Base-by-base conservation (phyloP, 2,329 filamentous ascomycete genomes). In the Didymella sp. region DNA sequence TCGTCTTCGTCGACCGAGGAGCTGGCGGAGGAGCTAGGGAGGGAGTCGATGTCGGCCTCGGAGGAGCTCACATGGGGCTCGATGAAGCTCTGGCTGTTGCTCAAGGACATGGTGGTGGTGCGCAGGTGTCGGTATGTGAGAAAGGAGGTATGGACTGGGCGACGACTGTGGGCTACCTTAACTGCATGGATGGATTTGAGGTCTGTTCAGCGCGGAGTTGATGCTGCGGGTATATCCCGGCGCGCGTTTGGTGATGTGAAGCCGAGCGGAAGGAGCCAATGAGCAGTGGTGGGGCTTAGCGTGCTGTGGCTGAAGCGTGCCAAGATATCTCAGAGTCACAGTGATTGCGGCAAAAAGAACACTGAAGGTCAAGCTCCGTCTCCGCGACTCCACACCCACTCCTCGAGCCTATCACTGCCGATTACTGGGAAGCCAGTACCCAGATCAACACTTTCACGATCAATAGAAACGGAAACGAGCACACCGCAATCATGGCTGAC, bases 1-100 rank as follows among this genome's bases (percentile, higher is more conserved):
- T 83, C 81, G 46, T 89, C 86, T 31, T 88, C 86, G 50, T 80
- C 80, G 58, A 78, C 75, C 3, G 80, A 80, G 27, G 80, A 82
- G 45, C 74, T 77, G 52, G 82, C 81, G 4, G 83, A 81, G 22
- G 82, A 79, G 11, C 80, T 82, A 37, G 80, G 81, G 4, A 83
- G 72, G 15, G 80, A 82, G 67, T 82, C 79, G 62, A 82, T 68
- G 49, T 81, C 79, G 63, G 72, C 68, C 41, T 72, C 67, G 53
- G 68, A 71, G 46, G 63, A 67, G 60, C 68, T 71, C 45, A 46
- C 55, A 45, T 63, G 60, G 11, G 66, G 72, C 56, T 75, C 67
- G 61, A 77, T 69, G 68, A 75, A 78, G 67, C 69, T 73, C 51
- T 67, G 69, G 62, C 71, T 74, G 49, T 73, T 76, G 55, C 68